These are phyloP conservation scores for Wickerhamiella kurtzmanii DNA, from an alignment of 805 yeast genomes.

Conservation along the genomic window DNA sequence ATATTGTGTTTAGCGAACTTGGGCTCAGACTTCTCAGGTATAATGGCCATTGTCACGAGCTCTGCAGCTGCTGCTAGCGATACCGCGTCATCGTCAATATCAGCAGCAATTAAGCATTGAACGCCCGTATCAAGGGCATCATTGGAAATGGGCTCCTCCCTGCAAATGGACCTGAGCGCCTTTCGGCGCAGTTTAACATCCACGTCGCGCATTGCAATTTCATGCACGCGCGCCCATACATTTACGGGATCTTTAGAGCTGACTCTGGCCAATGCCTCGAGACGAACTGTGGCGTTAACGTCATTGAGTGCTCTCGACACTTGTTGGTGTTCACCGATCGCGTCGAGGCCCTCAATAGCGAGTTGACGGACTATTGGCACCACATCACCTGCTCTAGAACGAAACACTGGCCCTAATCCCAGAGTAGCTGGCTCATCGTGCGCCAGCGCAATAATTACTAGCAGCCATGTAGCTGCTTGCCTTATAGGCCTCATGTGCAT, in stretches of 20 bases:
- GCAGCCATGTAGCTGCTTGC: slow-evolving; percentile 7
- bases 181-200: slow-evolving; percentile 13
- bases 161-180: slow-evolving; percentile 6
- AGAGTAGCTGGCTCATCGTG: neutral
- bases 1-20: neutral
- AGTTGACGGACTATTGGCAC: slow-evolving; percentile 6
- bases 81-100: slow-evolving; percentile 1
- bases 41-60: neutral
- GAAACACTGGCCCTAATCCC: neutral
- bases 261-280: slow-evolving; percentile 6
- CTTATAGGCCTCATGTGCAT: slow-evolving; percentile 14
- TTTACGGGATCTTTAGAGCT: neutral
- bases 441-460: neutral
- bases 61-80: neutral
- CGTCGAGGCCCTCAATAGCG: slow-evolving; percentile 4
- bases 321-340: neutral
- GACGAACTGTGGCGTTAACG: slow-evolving; percentile 11
- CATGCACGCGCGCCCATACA: slow-evolving; percentile 3
- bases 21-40: neutral
- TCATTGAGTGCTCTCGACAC: slow-evolving; percentile 10
- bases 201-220: slow-evolving; percentile 12
- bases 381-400: slow-evolving; percentile 6
- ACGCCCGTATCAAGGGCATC: neutral
- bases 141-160: neutral
- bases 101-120: neutral